These are phyloP conservation scores for Scheffersomyces amazonensis DNA, from an alignment of 805 yeast genomes.

Conservation along the genomic window DNA sequence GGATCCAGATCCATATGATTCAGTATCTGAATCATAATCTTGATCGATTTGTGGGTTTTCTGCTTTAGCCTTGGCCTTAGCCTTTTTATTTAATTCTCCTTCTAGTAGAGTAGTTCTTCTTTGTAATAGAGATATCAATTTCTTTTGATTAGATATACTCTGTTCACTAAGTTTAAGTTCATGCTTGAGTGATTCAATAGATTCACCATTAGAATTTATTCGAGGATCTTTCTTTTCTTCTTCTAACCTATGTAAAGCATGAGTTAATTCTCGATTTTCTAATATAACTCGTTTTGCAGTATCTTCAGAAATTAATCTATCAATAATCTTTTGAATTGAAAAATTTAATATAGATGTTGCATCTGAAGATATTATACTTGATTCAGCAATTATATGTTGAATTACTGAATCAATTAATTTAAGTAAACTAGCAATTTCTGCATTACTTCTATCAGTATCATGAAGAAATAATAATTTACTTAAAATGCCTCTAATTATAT, in stretches of 20 bases:
- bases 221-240: constrained; percentile 18
- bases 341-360: constrained; percentile 25
- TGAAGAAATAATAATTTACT: constrained; percentile 15
- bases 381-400: constrained; percentile 26
- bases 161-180: constrained; percentile 18
- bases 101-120: not conserved
- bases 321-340: constrained; percentile 33
- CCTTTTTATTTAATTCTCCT: not conserved
- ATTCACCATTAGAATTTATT: constrained; percentile 15
- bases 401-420: constrained; percentile 28
- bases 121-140: constrained; percentile 21
- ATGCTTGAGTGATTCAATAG: constrained; percentile 18
- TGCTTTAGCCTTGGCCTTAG: not conserved
- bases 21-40: not conserved
- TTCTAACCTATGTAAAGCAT: constrained; percentile 18
- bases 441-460: constrained; percentile 11
- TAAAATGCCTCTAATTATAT: constrained; percentile 12
- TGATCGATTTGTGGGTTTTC: not conserved
- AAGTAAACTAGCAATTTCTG: constrained; percentile 23
- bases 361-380: constrained; percentile 17
- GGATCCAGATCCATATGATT: not conserved
- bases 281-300: constrained; percentile 32
- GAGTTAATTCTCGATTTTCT: constrained; percentile 23
- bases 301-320: constrained; percentile 31
- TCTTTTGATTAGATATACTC: constrained; percentile 22